Percentiles rank a stretch among this genome's conserved stretches.
Conservation (phyloP, 1,284 basidiomycete genomes). For the Apiotrichum gamsii region DNA sequence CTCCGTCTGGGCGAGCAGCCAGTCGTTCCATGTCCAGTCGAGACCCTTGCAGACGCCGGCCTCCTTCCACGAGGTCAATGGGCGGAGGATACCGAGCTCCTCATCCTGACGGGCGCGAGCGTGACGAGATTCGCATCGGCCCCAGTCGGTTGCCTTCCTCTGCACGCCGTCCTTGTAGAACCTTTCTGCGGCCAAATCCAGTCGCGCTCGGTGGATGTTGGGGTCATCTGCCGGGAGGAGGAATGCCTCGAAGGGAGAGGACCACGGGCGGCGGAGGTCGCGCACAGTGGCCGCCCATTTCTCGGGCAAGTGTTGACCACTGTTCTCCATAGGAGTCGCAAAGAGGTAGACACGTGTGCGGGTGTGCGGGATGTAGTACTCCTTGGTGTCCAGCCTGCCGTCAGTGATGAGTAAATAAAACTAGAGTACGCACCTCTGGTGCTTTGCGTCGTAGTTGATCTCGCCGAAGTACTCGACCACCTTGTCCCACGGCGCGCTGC, state of each 20-base stretch:
- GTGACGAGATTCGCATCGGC: conserved; percentile 84
- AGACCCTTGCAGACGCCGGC: conserved; percentile 80
- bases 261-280: conserved; percentile 72
- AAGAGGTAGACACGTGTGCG: conserved; percentile 81
- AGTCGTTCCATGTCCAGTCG: conserved; percentile 91
- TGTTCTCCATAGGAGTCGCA: conserved; percentile 48
- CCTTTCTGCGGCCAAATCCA: conserved; percentile 61
- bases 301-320: conserved; percentile 54
- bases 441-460: conserved; percentile 70
- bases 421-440: too few relatives aligned
- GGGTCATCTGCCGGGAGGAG: conserved; percentile 84
- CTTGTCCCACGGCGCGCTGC: conserved; percentile 76
- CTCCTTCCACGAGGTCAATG: conserved; percentile 89
- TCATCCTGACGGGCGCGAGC: conserved; percentile 81
- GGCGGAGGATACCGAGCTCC: conserved; percentile 70
- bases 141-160: conserved; percentile 64
- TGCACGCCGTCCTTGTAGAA: conserved; percentile 51
- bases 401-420: too few relatives aligned
- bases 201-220: conserved; percentile 78
- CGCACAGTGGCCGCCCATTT: conserved; percentile 66
- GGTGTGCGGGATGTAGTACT: conserved; percentile 91
- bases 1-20: conserved; percentile 84
- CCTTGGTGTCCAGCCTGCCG: conserved; percentile 88
- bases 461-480: conserved; percentile 71
- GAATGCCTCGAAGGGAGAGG: conserved; percentile 83